Evolutionary conservation across 2,329 filamentous ascomycete genomes (phyloP).

Genomic region (Pseudocercospora macadamiae): DNA sequence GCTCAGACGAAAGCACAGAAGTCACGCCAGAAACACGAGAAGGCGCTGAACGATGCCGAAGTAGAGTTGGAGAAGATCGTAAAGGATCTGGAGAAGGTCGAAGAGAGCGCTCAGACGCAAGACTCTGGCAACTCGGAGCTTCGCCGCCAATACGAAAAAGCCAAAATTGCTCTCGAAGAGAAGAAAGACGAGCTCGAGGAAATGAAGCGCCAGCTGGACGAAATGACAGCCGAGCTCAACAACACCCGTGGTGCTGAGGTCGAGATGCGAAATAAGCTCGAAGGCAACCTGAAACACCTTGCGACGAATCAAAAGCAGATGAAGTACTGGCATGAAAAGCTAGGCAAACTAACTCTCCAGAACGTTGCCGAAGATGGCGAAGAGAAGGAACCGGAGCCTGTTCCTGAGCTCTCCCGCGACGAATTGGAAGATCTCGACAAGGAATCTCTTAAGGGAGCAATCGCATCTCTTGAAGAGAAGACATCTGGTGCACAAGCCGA

Average conservation of each 20-base stretch:
- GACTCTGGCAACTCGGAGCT: conserved; percentile 73
- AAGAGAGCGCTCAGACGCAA: conserved; percentile 78
- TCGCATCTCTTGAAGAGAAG: conserved; percentile 69
- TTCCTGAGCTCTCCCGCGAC: conserved; percentile 79
- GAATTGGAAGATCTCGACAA: conserved; percentile 67
- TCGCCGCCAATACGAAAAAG: conserved; percentile 74
- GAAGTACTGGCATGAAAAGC: conserved; percentile 86
- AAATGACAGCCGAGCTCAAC: conserved; percentile 83
- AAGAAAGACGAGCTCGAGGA: conserved; percentile 80
- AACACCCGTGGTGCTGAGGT: conserved; percentile 88
- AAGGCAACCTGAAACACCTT: conserved; percentile 90
- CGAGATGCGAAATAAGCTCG: conserved; percentile 97
- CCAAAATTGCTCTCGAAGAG: conserved; percentile 71
- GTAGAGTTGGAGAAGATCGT: conserved; percentile 75
- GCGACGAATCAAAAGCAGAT: conserved; percentile 82
- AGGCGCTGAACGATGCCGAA: conserved; percentile 75
- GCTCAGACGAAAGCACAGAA: conserved; percentile 93
- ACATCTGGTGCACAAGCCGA: conserved; percentile 83
- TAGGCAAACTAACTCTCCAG: conserved; percentile 79
- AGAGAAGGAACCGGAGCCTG: conserved; percentile 58
- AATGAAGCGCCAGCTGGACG: conserved; percentile 83
- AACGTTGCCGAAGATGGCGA: conserved; percentile 67
- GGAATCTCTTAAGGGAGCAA: conserved; percentile 63
- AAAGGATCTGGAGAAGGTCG: conserved; percentile 74
- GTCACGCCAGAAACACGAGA: conserved; percentile 82